Conservation (phyloP, 768 basidiomycete genomes). For the Mrakia blollopis region DNA sequence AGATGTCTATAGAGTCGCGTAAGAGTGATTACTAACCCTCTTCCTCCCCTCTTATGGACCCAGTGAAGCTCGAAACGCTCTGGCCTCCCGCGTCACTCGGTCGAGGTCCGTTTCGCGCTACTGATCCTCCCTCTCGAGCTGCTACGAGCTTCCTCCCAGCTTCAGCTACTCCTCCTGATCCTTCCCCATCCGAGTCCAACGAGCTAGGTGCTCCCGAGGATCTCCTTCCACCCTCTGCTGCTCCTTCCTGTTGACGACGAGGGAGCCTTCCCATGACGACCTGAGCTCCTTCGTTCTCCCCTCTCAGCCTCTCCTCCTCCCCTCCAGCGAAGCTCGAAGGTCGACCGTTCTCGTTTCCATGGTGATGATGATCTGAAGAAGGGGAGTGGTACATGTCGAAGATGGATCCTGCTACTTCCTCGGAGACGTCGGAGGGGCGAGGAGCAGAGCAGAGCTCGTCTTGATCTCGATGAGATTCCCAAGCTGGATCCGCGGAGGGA, state of each 20-base stretch:
- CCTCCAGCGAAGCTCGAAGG: neutral
- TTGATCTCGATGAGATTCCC: neutral
- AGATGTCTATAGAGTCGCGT: too few species aligned
- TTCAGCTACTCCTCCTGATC: neutral
- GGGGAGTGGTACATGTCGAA: constrained; percentile 23
- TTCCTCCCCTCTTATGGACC: neutral
- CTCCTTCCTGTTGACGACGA: neutral
- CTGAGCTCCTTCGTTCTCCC: neutral
- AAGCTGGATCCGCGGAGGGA: neutral
- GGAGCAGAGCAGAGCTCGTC: neutral
- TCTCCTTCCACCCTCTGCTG: neutral
- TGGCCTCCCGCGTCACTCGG: constrained; percentile 11
- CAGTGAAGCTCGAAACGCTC: constrained; percentile 10
- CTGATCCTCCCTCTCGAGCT: neutral
- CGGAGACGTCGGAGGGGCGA: neutral
- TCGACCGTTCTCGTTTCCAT: neutral
- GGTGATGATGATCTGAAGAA: neutral
- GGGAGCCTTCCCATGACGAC: neutral
- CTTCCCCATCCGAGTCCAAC: neutral
- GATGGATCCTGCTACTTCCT: constrained; percentile 24
- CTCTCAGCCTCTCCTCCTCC: neutral
- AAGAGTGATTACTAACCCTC: neutral
- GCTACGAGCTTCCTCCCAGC: neutral
- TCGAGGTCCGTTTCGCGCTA: neutral
- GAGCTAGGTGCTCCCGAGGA: neutral